phyloP scores from a whole-genome alignment of 2,329 filamentous ascomycete genomes.

The Geoglossum cookeanum region DNA sequence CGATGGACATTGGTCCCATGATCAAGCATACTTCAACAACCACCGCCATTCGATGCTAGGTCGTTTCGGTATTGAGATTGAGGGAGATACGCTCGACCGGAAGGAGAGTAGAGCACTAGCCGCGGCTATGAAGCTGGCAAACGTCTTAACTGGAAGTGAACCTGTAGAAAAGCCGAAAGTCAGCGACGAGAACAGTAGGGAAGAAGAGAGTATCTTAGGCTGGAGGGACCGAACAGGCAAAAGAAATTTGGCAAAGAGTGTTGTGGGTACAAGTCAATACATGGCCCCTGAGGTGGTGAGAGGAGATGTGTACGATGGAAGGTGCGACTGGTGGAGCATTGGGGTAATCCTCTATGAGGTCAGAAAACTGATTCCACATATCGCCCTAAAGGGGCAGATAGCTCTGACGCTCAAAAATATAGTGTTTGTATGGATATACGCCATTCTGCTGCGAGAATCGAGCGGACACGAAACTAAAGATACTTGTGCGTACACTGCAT shows the following conservation, averaged over 20 bases:
- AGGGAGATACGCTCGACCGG: constrained; percentile 54
- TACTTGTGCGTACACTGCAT: constrained; percentile 33
- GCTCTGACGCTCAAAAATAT: background rate
- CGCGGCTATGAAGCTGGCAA: constrained; percentile 21
- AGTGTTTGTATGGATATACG: constrained; percentile 78
- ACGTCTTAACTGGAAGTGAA: constrained; percentile 21
- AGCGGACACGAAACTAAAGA: constrained; percentile 69
- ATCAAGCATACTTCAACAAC: constrained; percentile 68
- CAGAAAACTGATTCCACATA: constrained; percentile 6
- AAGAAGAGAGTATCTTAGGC: constrained; percentile 35
- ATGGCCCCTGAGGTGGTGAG: constrained; percentile 91
- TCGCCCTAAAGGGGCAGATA: background rate
- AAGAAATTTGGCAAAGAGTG: constrained; percentile 57
- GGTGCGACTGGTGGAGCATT: constrained; percentile 95
- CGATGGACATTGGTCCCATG: constrained; percentile 86
- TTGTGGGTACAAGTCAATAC: constrained; percentile 92
- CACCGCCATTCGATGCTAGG: constrained; percentile 62
- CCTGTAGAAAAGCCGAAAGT: constrained; percentile 19
- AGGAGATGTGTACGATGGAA: constrained; percentile 68
- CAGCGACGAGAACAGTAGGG: constrained; percentile 13
- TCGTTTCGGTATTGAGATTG: constrained; percentile 54
- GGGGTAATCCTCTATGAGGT: constrained; percentile 82
- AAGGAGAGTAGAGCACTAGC: constrained; percentile 29
- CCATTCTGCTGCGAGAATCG: constrained; percentile 73
- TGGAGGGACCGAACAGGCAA: constrained; percentile 53